These are phyloP conservation scores for Pseudohalonectria lignicola DNA, from an alignment of 2,329 filamentous ascomycete species.

Conservation along the genomic window DNA sequence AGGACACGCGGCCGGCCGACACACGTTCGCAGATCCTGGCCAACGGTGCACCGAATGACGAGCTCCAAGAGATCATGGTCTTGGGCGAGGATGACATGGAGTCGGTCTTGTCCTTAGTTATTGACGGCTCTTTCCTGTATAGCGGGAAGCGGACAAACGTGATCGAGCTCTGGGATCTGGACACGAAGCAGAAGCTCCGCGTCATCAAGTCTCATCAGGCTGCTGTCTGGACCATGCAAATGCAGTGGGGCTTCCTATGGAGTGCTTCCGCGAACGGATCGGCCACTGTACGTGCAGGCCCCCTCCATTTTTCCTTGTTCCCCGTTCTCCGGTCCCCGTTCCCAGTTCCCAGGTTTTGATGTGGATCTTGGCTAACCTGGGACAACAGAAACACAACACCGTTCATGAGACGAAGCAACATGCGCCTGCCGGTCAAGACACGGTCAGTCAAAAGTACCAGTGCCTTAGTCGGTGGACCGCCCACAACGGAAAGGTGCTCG, in stretches of 20 bases:
- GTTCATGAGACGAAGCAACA: constrained; percentile 51
- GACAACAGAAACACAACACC: constrained; percentile 55
- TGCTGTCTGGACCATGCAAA: constrained; percentile 77
- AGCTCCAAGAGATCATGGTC: constrained; percentile 58
- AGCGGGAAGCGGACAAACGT: constrained; percentile 79
- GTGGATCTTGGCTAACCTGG: no score
- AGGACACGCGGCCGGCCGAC: constrained; percentile 9
- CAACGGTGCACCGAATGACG: constrained; percentile 27
- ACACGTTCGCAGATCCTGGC: constrained; percentile 25
- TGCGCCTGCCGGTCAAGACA: constrained; percentile 30
- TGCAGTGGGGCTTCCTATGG: constrained; percentile 77
- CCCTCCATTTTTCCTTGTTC: background rate
- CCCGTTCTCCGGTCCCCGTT: background rate
- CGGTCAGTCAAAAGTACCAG: constrained; percentile 40
- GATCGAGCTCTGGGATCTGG: constrained; percentile 92
- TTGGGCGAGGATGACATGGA: constrained; percentile 51
- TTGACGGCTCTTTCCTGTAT: constrained; percentile 88
- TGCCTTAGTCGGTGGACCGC: constrained; percentile 35
- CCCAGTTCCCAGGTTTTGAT: no score
- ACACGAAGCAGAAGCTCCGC: constrained; percentile 81
- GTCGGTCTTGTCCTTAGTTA: constrained; percentile 64
- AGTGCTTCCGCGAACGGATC: constrained; percentile 84
- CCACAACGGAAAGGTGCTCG: constrained; percentile 77
- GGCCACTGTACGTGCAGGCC: constrained; percentile 63
- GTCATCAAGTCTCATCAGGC: constrained; percentile 72